These are phyloP conservation scores for Neurospora sp. DNA, from an alignment of 495 filamentous ascomycete species.

Conservation along the genomic window DNA sequence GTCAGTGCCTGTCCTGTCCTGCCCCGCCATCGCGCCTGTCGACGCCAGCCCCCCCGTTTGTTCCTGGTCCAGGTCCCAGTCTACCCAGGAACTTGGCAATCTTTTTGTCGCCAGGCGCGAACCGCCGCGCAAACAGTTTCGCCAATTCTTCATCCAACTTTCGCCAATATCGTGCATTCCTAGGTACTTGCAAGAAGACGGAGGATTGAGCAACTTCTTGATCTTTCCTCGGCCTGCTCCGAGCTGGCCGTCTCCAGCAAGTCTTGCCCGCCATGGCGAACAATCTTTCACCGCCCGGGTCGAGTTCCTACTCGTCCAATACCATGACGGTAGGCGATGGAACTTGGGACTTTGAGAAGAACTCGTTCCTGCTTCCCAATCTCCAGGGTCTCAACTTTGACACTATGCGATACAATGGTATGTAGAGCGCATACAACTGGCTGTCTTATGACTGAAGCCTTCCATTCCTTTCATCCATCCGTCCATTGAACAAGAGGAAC, in stretches of 20 bases:
- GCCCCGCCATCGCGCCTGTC: neutral
- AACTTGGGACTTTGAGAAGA: constrained; percentile 76
- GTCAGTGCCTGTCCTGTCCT: neutral
- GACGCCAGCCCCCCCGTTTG: neutral
- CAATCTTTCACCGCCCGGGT: constrained; percentile 62
- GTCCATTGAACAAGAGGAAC: neutral
- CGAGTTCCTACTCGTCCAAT: constrained; percentile 72
- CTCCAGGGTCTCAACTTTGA: constrained; percentile 79
- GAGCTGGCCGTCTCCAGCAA: constrained; percentile 10
- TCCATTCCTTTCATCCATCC: too few relatives aligned
- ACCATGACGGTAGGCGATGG: constrained; percentile 83
- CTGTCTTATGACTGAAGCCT: too few relatives aligned
- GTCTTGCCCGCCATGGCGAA: constrained; percentile 38
- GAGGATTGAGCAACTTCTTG: neutral
- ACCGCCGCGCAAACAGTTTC: neutral
- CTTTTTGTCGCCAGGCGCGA: neutral
- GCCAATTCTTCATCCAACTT: neutral
- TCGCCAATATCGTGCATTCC: neutral
- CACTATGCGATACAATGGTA: constrained; percentile 95
- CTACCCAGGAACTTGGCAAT: neutral
- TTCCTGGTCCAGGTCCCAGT: neutral
- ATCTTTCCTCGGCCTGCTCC: constrained; percentile 3
- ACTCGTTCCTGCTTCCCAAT: constrained; percentile 83
- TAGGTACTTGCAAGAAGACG: neutral
- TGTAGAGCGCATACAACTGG: constrained; percentile 18